Percentiles rank a stretch among this genome's conserved stretches.
Evolutionary conservation across 495 filamentous ascomycete species (phyloP).

Genomic region (Acidiella bohemica): DNA sequence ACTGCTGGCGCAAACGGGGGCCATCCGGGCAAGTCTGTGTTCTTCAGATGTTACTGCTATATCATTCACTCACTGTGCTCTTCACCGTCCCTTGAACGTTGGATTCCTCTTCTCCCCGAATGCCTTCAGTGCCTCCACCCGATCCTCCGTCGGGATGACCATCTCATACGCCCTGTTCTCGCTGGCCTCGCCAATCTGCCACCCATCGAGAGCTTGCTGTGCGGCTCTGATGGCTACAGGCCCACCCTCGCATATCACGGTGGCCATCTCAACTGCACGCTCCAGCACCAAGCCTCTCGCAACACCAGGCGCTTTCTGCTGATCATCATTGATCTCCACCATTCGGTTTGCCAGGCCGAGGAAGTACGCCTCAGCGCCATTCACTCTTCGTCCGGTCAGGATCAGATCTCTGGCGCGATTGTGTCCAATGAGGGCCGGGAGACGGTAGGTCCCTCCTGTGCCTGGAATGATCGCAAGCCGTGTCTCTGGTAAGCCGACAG

Average conservation of each 20-base stretch:
- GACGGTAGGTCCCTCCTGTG: constrained; percentile 79
- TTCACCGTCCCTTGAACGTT: constrained; percentile 49
- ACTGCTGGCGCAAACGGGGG: neutral
- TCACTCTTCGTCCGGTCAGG: constrained; percentile 68
- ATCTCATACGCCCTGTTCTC: constrained; percentile 69
- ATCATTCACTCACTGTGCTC: neutral
- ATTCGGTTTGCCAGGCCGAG: constrained; percentile 73
- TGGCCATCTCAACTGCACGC: constrained; percentile 63
- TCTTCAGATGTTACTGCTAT: neutral
- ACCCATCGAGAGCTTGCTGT: constrained; percentile 51
- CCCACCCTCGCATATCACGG: constrained; percentile 74
- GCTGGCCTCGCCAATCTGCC: constrained; percentile 44
- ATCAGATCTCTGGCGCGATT: constrained; percentile 68
- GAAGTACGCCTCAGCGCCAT: constrained; percentile 66
- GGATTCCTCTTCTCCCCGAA: constrained; percentile 89
- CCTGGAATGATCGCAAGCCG: constrained; percentile 86
- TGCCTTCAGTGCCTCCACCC: constrained; percentile 70
- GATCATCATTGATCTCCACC: constrained; percentile 46
- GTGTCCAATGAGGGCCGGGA: constrained; percentile 63
- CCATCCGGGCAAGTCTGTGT: neutral
- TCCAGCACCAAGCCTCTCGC: constrained; percentile 52
- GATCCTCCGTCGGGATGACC: constrained; percentile 71
- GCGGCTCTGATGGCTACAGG: constrained; percentile 66
- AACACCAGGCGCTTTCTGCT: constrained; percentile 31
- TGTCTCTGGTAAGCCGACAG: constrained; percentile 79